Base-by-base conservation (phyloP, 2,329 filamentous ascomycete genomes). In the Arthroderma sp. region DNA sequence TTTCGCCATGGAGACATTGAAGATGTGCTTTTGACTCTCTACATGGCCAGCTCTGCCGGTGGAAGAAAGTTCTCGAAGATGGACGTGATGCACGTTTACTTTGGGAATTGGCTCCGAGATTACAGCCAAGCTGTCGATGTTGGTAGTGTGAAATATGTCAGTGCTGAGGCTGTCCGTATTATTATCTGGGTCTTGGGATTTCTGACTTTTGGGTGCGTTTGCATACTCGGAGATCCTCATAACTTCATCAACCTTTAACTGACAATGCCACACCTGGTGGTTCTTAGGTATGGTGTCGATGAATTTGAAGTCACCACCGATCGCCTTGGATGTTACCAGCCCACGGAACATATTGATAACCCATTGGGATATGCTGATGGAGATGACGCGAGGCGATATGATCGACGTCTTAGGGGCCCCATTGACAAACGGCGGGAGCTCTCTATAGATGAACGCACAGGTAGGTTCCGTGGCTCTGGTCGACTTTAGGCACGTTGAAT, bases 91-190 rank as follows among this genome's bases (percentile, higher is more conserved):
- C 83, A 90, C 60, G 87, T 94, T 62, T 96, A 96, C 76, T 96
- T 96, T 75, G 91, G 91, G 62, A 96, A 95, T 76, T 95, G 91
- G 91, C 81, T 95, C 35, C 82, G 83, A 57, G 91, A 96, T 73
- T 96, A 96, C 73, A 93, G 87, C 56, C 91, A 96, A 73, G 91
- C 90, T 60, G 87, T 95, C 65, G 91, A 96, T 71, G 88, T 95
- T 54, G 91, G 89, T 61, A 94, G 89, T 2, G 82, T 95, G 73
- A 95, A 95, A 76, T 82, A 85, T 65, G 90, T 96, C 61, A 91
- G 87, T 57, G 86, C 88, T 55, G 89, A 95, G 73, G 90, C 90
- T 59, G 95, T 96, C 67, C 85, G 91, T 35, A 86, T 96, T 53
- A 77, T 95, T 13, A 81, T 96, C 57, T 95, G 87, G 78, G 82